Evolutionary conservation across 129 eudicot species (phyloP).

Genomic region (Tanacetum coccineum): DNA sequence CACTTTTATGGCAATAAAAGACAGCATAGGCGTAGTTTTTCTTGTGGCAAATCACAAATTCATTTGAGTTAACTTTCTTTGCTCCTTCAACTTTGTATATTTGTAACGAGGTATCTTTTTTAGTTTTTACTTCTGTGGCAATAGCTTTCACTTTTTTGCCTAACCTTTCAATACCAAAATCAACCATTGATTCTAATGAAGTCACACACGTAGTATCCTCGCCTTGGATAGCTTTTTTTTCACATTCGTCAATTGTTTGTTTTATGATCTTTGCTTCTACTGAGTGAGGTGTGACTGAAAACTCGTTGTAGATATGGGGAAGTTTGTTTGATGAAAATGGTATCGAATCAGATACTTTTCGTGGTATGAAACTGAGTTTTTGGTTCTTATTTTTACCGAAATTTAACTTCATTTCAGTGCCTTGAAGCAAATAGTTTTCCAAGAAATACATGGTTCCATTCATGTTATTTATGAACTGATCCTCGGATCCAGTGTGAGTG

Average conservation of each 20-base stretch:
- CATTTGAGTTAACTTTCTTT: constrained; percentile 16
- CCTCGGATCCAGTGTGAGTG: constrained; percentile 34
- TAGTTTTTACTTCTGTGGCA: constrained; percentile 30
- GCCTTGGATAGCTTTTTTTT: constrained; percentile 34
- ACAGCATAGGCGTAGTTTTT: constrained; percentile 47
- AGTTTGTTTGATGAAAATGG: constrained; percentile 40
- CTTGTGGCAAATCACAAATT: constrained; percentile 49
- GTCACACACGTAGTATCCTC: constrained; percentile 46
- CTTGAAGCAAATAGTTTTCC: constrained; percentile 19
- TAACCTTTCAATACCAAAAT: constrained; percentile 31
- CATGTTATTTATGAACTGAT: constrained; percentile 46
- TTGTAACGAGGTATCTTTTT: constrained; percentile 25
- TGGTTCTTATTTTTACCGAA: constrained; percentile 13
- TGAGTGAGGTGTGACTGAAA: constrained; percentile 26
- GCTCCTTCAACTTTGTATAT: constrained; percentile 22
- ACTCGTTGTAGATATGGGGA: constrained; percentile 25
- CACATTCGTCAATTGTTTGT: constrained; percentile 34
- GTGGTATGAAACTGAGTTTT: constrained; percentile 28
- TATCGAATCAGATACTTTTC: constrained; percentile 24
- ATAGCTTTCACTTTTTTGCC: constrained; percentile 19
- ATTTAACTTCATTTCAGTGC: constrained; percentile 28
- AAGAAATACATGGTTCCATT: constrained; percentile 43
- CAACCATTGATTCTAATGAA: constrained; percentile 48
- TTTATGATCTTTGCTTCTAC: constrained; percentile 31
- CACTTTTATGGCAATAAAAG: constrained; percentile 44